Percentiles rank a stretch among this genome's conserved stretches.
Conservation (phyloP, 2,329 filamentous ascomycete species). For the Magnaporthiopsis poae region DNA sequence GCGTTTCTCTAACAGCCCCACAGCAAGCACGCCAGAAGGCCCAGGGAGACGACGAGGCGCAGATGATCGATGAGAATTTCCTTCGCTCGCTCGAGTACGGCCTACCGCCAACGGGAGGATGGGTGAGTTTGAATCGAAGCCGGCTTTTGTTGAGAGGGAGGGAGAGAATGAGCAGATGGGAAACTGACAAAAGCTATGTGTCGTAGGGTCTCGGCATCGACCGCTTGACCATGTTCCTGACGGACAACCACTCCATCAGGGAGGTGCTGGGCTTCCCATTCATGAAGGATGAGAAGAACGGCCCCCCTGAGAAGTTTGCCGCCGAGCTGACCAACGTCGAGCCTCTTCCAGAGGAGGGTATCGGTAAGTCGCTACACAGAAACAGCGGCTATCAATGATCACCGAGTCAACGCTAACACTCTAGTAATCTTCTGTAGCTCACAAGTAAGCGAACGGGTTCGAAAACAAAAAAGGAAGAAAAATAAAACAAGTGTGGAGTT, state of each 20-base stretch:
- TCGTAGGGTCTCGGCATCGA: slow-evolving; percentile 75
- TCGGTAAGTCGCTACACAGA: slow-evolving; percentile 19
- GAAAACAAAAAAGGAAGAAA: not conserved
- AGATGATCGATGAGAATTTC: slow-evolving; percentile 93
- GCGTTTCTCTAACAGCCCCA: slow-evolving; percentile 1
- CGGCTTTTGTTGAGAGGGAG: not conserved
- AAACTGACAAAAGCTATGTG: not conserved
- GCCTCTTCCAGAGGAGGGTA: slow-evolving; percentile 26
- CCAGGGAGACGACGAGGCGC: slow-evolving; percentile 93
- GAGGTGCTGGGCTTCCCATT: slow-evolving; percentile 95
- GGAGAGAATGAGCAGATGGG: not conserved
- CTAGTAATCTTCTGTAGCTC: slow-evolving; percentile 2
- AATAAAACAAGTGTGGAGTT: not conserved
- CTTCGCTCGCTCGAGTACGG: slow-evolving; percentile 66
- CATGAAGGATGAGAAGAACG: slow-evolving; percentile 72
- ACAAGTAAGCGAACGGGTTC: slow-evolving; percentile 11
- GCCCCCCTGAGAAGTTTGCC: slow-evolving; percentile 38
- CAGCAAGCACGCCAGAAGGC: slow-evolving; percentile 85
- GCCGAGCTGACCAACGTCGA: slow-evolving; percentile 23
- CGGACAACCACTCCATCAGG: slow-evolving; percentile 89
- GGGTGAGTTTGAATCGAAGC: slow-evolving; percentile 28
- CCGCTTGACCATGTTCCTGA: slow-evolving; percentile 52
- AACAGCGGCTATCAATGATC: not conserved
- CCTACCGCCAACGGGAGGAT: slow-evolving; percentile 85
- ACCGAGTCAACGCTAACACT: not conserved